These are phyloP conservation scores for Plectosphaerella cucumerina DNA, from an alignment of 2,329 filamentous ascomycete genomes.

Conservation along the genomic window DNA sequence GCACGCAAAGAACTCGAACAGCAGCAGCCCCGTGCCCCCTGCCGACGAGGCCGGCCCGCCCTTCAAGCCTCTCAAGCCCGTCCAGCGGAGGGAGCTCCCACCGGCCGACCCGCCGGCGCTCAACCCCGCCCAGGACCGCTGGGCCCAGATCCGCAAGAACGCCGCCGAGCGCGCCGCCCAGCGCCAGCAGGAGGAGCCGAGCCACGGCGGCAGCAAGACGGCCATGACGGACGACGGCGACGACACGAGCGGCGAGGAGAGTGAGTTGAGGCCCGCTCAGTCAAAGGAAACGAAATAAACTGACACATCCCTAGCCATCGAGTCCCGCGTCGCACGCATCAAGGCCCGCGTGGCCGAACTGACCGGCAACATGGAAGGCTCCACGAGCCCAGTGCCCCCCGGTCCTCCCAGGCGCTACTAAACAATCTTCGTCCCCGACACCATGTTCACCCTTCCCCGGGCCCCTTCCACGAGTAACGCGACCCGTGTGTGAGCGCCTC, in stretches of 20 bases:
- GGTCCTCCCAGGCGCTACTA: constrained; percentile 19
- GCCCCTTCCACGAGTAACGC: background rate
- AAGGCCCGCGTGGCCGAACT: constrained; percentile 94
- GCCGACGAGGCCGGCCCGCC: constrained; percentile 26
- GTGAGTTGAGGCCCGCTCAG: constrained; percentile 52
- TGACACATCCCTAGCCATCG: constrained; percentile 63
- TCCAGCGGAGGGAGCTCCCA: background rate
- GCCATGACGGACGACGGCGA: constrained; percentile 65
- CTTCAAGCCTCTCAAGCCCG: constrained; percentile 15
- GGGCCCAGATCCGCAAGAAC: constrained; percentile 95
- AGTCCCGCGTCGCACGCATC: constrained; percentile 93
- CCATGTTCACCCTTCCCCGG: too few species aligned
- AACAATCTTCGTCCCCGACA: background rate
- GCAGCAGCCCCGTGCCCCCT: constrained; percentile 14
- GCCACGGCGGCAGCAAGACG: constrained; percentile 49
- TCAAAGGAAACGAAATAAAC: background rate
- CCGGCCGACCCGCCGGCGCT: constrained; percentile 19
- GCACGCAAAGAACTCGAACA: constrained; percentile 23
- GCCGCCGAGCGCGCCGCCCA: constrained; percentile 74
- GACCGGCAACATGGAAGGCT: constrained; percentile 75
- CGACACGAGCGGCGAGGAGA: constrained; percentile 93
- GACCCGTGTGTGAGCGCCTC: background rate
- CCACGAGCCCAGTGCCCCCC: constrained; percentile 29
- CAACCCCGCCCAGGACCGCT: constrained; percentile 64
- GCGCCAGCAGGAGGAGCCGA: constrained; percentile 62